phyloP scores from a whole-genome alignment of 345 rosid species.

The Angophora floribunda region DNA sequence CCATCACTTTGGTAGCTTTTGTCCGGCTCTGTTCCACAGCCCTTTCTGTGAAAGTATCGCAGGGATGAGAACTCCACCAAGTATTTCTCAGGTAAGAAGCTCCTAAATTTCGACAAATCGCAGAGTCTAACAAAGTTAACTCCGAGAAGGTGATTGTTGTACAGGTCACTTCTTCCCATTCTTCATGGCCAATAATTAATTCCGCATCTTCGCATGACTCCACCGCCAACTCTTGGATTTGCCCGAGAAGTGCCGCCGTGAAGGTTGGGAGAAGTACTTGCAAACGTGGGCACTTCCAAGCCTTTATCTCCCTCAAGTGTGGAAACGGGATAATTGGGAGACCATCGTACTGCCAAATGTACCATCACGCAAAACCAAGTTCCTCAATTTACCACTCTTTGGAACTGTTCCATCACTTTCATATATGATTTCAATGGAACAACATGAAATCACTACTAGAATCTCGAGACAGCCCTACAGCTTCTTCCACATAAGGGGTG shows the following conservation, averaged over 20 bases:
- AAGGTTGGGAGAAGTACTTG: not conserved
- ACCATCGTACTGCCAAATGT: not conserved
- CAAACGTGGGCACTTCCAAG: not conserved
- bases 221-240: not conserved
- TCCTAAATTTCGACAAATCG: not conserved
- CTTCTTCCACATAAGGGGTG: not conserved
- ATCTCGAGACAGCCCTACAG: not conserved
- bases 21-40: not conserved
- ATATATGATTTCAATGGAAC: too few relatives aligned
- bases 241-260: fast-evolving
- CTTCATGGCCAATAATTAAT: not conserved
- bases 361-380: not conserved
- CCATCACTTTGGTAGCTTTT: not conserved
- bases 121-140: not conserved
- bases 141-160: not conserved
- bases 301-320: not conserved
- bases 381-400: not conserved
- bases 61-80: not conserved
- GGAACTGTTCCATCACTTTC: not conserved
- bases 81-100: not conserved
- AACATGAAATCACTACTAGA: too few relatives aligned
- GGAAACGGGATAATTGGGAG: not conserved
- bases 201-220: not conserved
- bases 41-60: not conserved
- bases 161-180: not conserved